Evolutionary conservation across 192 early-diverging fungal species (phyloP), one percentile per base, ranked within the genome.

Genomic region (Backusella westeae): DNA sequence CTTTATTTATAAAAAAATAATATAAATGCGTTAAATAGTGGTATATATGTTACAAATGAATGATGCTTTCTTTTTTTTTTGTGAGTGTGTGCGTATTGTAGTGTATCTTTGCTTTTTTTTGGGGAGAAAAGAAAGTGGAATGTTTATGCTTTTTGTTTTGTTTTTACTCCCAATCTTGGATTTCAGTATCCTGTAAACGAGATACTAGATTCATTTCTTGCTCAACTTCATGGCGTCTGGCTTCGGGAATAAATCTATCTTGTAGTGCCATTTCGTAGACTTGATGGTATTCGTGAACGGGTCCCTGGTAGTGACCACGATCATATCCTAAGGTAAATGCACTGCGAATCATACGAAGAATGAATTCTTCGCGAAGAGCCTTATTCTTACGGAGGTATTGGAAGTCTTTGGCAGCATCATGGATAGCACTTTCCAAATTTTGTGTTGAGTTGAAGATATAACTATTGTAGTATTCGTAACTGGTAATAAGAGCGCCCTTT

Each of bases 261-360:
- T 34, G 23, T 1, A 75, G 65, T 8, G 52, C 69, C 67, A 79
- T 34, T 14, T 68, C 73, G 26, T 79, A 79, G 8, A 74, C 73
- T 34, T 75, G 78, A 21, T 75, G 75, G 71, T 89, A 89, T 70
- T 87, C 82, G 32, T 85, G 77, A 7, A 85, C 72, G 59, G 88
- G 86, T 26, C 88, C 88, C 23, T 63, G 32, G 17, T 42, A 66
- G n/a, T 77, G 75, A 9, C 74, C 65, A 34, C 86, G 77, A 67
- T 88, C 83, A 87, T 87, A 89, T 17, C 81, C 85, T 73, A 89
- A 72, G 3, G 79, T 74, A 38, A 85, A 46, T 8, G 88, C 87
- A 80, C 83, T 82, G 9, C 67, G 75, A 6, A 87, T 82, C 71
- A 89, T 75, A 17, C 86, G 79, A 38, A 81, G 77, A 69, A 82